phyloP scores from a whole-genome alignment of 495 filamentous ascomycete genomes.

The Aspergillus coremiiformis region DNA sequence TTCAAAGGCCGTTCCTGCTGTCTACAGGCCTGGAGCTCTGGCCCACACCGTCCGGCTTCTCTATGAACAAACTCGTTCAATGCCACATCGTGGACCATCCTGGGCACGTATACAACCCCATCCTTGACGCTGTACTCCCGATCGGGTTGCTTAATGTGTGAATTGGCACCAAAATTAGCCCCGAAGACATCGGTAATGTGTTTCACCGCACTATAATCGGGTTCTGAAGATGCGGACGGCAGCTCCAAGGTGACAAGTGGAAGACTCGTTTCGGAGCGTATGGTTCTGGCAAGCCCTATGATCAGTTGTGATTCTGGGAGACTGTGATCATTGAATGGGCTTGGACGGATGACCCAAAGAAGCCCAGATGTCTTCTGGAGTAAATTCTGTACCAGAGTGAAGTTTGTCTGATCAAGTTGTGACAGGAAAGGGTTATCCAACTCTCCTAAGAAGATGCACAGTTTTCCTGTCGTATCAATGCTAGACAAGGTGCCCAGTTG shows the following conservation, averaged over 20 bases:
- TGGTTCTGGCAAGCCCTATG: slow-evolving; percentile 26
- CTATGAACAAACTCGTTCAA: slow-evolving; percentile 23
- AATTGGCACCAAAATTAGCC: slow-evolving; percentile 17
- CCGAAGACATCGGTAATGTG: slow-evolving; percentile 25
- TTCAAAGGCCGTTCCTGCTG: slow-evolving; percentile 23
- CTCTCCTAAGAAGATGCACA: slow-evolving; percentile 29
- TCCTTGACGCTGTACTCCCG: slow-evolving; percentile 25
- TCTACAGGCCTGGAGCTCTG: slow-evolving; percentile 20
- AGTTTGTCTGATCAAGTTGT: slow-evolving; percentile 16
- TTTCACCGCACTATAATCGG: slow-evolving; percentile 5
- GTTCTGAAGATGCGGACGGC: slow-evolving; percentile 14
- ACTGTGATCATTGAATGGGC: slow-evolving; percentile 10
- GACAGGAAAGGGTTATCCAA: slow-evolving; percentile 18
- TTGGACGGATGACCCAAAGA: slow-evolving; percentile 21
- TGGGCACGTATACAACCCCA: slow-evolving; percentile 22
- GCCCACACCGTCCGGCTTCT: slow-evolving; percentile 15
- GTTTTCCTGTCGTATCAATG: slow-evolving; percentile 19
- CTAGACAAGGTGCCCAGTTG: slow-evolving; percentile 5
- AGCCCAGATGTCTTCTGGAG: slow-evolving; percentile 19
- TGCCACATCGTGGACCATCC: slow-evolving; percentile 20
- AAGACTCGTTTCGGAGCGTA: slow-evolving; percentile 26
- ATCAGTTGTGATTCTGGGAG: slow-evolving; percentile 22
- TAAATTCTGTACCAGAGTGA: slow-evolving; percentile 20
- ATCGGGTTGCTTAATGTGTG: slow-evolving; percentile 15
- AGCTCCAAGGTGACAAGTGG: slow-evolving; percentile 26